Base-by-base conservation (phyloP, 768 basidiomycete species). In the Leucosporidium scottii region DNA sequence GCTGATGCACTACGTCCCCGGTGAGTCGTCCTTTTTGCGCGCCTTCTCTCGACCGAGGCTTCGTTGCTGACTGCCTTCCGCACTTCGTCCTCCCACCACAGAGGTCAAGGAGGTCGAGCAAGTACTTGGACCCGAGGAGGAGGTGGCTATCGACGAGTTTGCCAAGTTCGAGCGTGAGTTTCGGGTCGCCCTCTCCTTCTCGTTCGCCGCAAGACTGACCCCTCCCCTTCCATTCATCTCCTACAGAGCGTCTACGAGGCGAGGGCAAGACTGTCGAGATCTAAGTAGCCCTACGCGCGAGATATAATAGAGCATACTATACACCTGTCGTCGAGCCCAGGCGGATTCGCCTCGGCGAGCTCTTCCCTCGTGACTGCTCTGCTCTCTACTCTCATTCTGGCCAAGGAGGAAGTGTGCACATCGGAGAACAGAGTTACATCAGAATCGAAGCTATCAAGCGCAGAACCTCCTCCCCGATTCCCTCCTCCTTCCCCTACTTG, bases 1-100 rank as follows among this genome's bases (percentile, higher is more conserved):
- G 96, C 81, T 99, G 74, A 93, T 91, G 91, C 94, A 98, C 79
- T 98, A 98, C 76, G 91, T 99, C 62, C 94, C 94, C 2, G 78
- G 78, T 79, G 34, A 72, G 79, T 73, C 9, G 21, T n/a, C 9
- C 17, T n/a, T 25, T 12, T 13, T 44, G 7, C 8, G 15, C 27
- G 48, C 8, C 27, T 15, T 55, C 36, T 50, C 47, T 18, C 34
- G 34, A 34, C 59, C 2, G 18, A 61, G 10, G 18, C 51, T 17
- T 27, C 51, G 17, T 7, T 27, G 34, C 57, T 55, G 39, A 39
- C 36, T 13, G 5, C 10, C 30, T 39, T 23, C 15, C 25, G 12
- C 30, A 25, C 18, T 57, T 10, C n/a, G 5, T 34, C 34, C 10
- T 10, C 5, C 34, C 6, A 36, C 2, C 36, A 65, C 64, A 61